phyloP scores from a whole-genome alignment of 1,284 basidiomycete species.

The Ustilago sp. region DNA sequence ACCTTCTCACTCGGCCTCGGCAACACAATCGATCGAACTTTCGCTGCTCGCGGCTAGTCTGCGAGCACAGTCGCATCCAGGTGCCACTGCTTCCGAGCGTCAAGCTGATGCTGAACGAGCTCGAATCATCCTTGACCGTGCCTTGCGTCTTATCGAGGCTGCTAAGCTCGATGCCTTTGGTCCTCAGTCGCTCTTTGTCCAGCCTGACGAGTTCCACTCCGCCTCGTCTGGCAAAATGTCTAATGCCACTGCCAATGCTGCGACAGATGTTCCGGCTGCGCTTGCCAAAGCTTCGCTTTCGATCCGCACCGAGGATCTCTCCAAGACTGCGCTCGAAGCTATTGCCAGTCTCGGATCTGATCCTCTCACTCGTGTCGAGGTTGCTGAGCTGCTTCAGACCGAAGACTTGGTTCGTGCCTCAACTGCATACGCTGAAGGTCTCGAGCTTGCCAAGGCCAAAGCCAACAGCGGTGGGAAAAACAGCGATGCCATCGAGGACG shows the following conservation, averaged over 20 bases:
- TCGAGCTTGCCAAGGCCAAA: slow-evolving; percentile 37
- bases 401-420: slow-evolving; percentile 56
- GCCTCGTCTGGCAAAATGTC: slow-evolving; percentile 18
- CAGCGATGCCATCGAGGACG: slow-evolving; percentile 21
- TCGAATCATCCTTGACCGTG: slow-evolving; percentile 61
- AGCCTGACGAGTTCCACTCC: slow-evolving; percentile 40
- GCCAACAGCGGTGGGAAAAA: slow-evolving; percentile 8
- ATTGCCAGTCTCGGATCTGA: slow-evolving; percentile 55
- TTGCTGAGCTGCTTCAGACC: slow-evolving; percentile 58
- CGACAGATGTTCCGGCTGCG: slow-evolving; percentile 35
- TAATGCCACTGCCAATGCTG: slow-evolving; percentile 26
- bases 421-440: slow-evolving; percentile 44
- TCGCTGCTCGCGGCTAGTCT: slow-evolving; percentile 61
- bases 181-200: slow-evolving; percentile 24
- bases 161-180: slow-evolving; percentile 47
- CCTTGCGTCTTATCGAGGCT: slow-evolving; percentile 58
- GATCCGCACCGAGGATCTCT: slow-evolving; percentile 51
- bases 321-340: slow-evolving; percentile 49
- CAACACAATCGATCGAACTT: slow-evolving; percentile 55
- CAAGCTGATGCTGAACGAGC: slow-evolving; percentile 55
- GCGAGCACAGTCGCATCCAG: slow-evolving; percentile 57
- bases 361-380: slow-evolving; percentile 56
- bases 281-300: slow-evolving; percentile 47
- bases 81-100: slow-evolving; percentile 53
- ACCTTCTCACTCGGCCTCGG: slow-evolving; percentile 36